phyloP scores from a whole-genome alignment of 805 yeast genomes.

The Nematodospora valgi region DNA sequence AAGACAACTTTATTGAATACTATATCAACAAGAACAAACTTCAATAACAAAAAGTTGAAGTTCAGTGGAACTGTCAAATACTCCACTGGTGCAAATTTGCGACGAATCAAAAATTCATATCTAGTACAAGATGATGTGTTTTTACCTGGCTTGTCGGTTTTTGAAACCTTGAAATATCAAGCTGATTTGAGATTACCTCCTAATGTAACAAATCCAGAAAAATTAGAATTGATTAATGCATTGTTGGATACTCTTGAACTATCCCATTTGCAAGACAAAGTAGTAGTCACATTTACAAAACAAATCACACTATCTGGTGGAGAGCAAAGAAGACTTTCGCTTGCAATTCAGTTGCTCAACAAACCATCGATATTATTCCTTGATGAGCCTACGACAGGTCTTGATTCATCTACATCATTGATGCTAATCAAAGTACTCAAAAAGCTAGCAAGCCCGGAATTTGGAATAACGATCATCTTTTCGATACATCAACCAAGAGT shows the following conservation, averaged over 20 bases:
- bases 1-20: conserved; percentile 38
- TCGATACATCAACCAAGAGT: conserved; percentile 85
- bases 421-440: conserved; percentile 60
- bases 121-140: conserved; percentile 74
- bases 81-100: conserved; percentile 8
- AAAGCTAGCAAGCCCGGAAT: conserved; percentile 36
- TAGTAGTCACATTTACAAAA: conserved; percentile 23
- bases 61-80: conserved; percentile 44
- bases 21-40: conserved; percentile 51
- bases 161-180: conserved; percentile 66
- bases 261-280: conserved; percentile 47
- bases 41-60: conserved; percentile 36
- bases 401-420: conserved; percentile 76
- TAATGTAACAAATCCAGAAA: conserved; percentile 38
- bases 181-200: conserved; percentile 66
- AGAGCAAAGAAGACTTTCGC: conserved; percentile 71
- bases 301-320: conserved; percentile 81
- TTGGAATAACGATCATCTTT: conserved; percentile 70
- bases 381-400: conserved; percentile 87
- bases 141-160: conserved; percentile 66
- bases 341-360: conserved; percentile 73
- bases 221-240: conserved; percentile 51
- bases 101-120: conserved; percentile 47
- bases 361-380: conserved; percentile 74
- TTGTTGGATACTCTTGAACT: conserved; percentile 64